A percentile compares a stretch with the other conserved stretches of the same genome.
Conservation (phyloP, 2,329 filamentous ascomycete species). For the Ceratocystis destructans region DNA sequence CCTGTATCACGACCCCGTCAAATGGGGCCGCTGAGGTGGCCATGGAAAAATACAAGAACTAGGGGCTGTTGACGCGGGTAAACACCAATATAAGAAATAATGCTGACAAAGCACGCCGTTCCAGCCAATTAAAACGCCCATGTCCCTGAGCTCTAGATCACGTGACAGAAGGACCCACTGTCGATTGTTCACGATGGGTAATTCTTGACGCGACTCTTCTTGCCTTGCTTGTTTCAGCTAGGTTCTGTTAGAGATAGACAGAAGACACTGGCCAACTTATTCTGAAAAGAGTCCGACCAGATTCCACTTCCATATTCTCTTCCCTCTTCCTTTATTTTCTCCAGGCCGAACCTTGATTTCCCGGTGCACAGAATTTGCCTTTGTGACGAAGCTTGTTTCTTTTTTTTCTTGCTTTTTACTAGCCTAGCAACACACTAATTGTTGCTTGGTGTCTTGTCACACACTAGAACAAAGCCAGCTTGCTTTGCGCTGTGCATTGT, state of each 20-base stretch:
- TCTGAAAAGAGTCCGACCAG: background rate
- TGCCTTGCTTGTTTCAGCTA: conserved; percentile 4
- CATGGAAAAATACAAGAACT: conserved; percentile 7
- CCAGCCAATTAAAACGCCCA: conserved; percentile 10
- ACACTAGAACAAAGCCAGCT: background rate
- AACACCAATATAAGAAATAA: background rate
- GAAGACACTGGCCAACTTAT: background rate
- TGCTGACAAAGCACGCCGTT: background rate
- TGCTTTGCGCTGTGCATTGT: background rate
- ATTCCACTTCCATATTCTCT: background rate
- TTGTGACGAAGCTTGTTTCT: background rate
- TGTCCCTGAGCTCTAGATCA: background rate
- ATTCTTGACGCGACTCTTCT: conserved; percentile 17
- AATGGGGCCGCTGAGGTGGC: background rate
- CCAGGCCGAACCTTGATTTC: background rate
- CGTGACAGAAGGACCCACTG: conserved; percentile 8
- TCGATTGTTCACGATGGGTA: conserved; percentile 12
- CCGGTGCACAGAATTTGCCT: background rate
- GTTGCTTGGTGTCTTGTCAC: background rate
- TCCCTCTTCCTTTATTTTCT: background rate
- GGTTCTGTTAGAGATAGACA: background rate
- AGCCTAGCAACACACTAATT: background rate
- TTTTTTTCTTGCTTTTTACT: background rate
- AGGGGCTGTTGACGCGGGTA: conserved; percentile 10
- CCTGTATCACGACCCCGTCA: conserved; percentile 16